Percentiles rank a stretch among this genome's conserved stretches.
Evolutionary conservation across 2,329 filamentous ascomycete species (phyloP).

Genomic region (Beauveria varroae): DNA sequence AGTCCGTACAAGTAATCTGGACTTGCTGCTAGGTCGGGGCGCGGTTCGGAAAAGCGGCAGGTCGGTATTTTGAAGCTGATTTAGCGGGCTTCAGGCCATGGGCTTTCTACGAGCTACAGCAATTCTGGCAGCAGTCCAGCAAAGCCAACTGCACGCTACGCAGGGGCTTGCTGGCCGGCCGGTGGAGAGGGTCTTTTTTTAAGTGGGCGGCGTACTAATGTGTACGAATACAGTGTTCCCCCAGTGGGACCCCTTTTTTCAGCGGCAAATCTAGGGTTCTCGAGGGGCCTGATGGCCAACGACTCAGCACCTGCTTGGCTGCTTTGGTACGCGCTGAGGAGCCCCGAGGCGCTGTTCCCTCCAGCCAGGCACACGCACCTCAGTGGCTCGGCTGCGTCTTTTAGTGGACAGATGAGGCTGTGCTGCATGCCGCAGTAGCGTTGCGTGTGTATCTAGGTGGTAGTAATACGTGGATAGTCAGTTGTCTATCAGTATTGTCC

Average conservation of each 20-base stretch:
- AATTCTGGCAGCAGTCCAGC: too few relatives aligned
- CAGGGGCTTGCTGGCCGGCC: too few relatives aligned
- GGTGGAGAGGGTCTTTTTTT: not conserved
- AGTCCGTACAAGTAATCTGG: not conserved
- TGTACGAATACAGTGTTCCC: not conserved
- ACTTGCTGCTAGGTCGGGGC: not conserved
- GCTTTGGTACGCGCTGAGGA: not conserved
- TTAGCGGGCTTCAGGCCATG: not conserved
- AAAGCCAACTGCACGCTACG: too few relatives aligned
- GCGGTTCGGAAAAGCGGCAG: slow-evolving; percentile 9
- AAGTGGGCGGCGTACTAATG: not conserved
- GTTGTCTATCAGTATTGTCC: too few relatives aligned
- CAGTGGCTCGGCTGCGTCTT: not conserved
- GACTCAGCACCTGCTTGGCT: not conserved
- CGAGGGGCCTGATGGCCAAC: not conserved
- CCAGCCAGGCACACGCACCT: not conserved
- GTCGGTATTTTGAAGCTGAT: not conserved
- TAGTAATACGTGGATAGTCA: too few relatives aligned
- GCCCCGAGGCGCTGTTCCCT: not conserved
- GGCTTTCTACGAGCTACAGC: not conserved
- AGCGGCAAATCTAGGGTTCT: not conserved
- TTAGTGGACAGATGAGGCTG: not conserved
- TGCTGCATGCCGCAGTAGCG: not conserved
- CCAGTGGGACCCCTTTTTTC: not conserved
- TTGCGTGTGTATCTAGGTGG: not conserved